Percentiles rank a stretch among this genome's conserved stretches.
phyloP scores from a whole-genome alignment of 2,329 filamentous ascomycete genomes.

The Colletotrichum simmondsii region DNA sequence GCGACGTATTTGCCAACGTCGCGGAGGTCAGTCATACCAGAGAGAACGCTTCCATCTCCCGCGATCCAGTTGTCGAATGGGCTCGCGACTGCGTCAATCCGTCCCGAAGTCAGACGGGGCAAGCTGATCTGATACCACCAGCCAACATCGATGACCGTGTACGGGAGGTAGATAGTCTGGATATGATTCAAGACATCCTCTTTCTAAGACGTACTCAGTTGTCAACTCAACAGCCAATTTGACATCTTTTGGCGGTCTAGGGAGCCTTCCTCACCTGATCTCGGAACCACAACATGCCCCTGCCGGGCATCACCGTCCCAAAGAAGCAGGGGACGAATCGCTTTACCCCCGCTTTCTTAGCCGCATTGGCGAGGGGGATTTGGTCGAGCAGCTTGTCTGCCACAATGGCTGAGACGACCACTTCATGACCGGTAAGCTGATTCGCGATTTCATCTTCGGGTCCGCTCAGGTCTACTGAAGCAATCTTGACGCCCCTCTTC shows the following conservation, averaged over 20 bases:
- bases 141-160: constrained; percentile 68
- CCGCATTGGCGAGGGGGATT: constrained; percentile 57
- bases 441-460: constrained; percentile 35
- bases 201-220: constrained; percentile 45
- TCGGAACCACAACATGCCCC: constrained; percentile 43
- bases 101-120: constrained; percentile 39
- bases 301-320: constrained; percentile 53
- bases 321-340: constrained; percentile 65
- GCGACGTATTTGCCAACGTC: constrained; percentile 65
- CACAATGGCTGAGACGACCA: constrained; percentile 55
- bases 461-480: constrained; percentile 53
- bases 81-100: constrained; percentile 33
- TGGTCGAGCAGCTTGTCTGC: constrained; percentile 50
- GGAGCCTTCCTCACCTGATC: constrained; percentile 36
- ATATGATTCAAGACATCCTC: constrained; percentile 61
- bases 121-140: constrained; percentile 64
- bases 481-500: constrained; percentile 54
- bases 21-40: constrained; percentile 57
- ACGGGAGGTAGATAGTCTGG: constrained; percentile 59
- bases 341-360: constrained; percentile 59
- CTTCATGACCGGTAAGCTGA: constrained; percentile 39
- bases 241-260: no score
- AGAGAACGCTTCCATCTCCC: constrained; percentile 56
- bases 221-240: background rate
- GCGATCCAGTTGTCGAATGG: constrained; percentile 47